Base-by-base conservation (phyloP, 306 rosid genomes). In the Aeschynomene evenia region DNA sequence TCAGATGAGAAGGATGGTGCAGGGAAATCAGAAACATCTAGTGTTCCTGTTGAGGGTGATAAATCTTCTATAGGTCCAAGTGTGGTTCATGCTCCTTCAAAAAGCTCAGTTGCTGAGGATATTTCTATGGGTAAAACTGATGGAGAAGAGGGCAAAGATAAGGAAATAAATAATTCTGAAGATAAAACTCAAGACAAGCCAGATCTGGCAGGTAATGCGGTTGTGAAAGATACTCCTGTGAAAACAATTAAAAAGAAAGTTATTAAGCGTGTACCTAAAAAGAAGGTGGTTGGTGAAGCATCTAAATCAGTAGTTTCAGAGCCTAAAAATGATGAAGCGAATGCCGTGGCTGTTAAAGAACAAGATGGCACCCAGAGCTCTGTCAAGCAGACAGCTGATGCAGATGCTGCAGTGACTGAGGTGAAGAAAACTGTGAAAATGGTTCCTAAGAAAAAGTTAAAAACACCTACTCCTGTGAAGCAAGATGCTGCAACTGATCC, bases 251-350 rank as follows among this genome's bases (percentile, higher is more conserved):
- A 85, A 22, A 90, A 84, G 88, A 95, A 95, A 85, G 70, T 95
- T 13, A 91, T 95, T 70, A 95, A 84, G 79, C 89, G 94, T 76
- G 86, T 95, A 16, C 86, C 95, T 20, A 95, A 91, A 71, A 87
- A 71, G 74, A 94, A 95, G 73, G 90, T 80, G 9, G 53, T 85
- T 77, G 80, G 26, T 24, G 87, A 69, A 70, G 84, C 70, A 55
- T 72, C 84, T 46, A 66, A 76, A 24, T 45, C 83, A 61, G 84
- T 42, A 63, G 80, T 48, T 60, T 45, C 86, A 69, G 86, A 76
- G 21, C 52, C 62, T 28, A 72, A 80, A 71, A 83, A 34, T 22
- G 79, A 49, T 22, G 85, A 75, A 23, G 76, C 36, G 37, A 73
- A 75, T 53, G 85, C 13, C 26, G 71, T 31, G 58, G 84, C 63